Evolutionary conservation across 2,329 filamentous ascomycete species (phyloP), one percentile per base, ranked within the genome.

Genomic region (Akanthomyces dipterigenus): DNA sequence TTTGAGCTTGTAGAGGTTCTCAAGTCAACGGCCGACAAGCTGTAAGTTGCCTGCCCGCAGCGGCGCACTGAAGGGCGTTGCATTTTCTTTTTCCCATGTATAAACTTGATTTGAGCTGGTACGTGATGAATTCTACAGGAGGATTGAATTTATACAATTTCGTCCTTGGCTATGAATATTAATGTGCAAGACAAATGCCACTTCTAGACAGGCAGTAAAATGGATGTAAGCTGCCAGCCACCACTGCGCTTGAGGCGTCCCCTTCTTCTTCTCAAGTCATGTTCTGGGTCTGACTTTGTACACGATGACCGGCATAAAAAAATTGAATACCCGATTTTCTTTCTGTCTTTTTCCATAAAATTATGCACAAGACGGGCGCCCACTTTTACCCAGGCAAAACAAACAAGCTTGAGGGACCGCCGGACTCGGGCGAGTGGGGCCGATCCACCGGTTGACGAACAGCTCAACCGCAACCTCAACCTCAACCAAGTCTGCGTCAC

Each of bases 1-100:
- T 49, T 61, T 43, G 51, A 55, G 43, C 42, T 61, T 18, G 59
- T 61, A 1, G 34, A 61, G 11, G 51, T 61, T 43, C 43, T 61
- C 12, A 22, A 61, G 34, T 61, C 51, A 2, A 48, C 59, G 4
- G 48, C 48, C 12, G 56, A 26, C 7, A 40, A 34, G 56, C 56
- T 60, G 9, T 31, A 31, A 49, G 48, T 22, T 5, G 48, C 26
- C n/a, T 20, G 5, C 8, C 9, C 34, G 34, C 34, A 3, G 9
- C 3, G 34, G 38, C 38, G 24, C 26, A 24, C 18, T 42, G 22
- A 2, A 9, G 38, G n/a, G 24, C 14, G 18, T 2, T 20, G 28
- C 18, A 7, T 36, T 46, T 46, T 49, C 43, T 3, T 57, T 40
- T 11, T 20, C 8, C 22, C 12, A 49, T 22, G n/a, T 7, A 22